Evolutionary conservation across 2,329 filamentous ascomycete species (phyloP).

Genomic region (Thyridium curvatum): DNA sequence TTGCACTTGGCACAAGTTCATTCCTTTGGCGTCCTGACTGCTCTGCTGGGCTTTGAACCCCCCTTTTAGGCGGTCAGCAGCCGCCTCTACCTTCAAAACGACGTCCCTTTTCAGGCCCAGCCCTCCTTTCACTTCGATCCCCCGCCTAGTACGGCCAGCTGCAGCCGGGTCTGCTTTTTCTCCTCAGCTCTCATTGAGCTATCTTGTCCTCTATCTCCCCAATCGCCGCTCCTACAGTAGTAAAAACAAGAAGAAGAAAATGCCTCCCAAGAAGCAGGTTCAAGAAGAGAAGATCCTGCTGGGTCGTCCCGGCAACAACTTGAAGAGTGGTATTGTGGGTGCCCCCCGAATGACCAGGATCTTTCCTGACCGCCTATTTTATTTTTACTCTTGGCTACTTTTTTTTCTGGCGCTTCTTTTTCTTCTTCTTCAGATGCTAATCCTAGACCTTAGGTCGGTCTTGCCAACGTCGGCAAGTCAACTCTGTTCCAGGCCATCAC

Average conservation of each 20-base stretch:
- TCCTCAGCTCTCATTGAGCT: slow-evolving; percentile 39
- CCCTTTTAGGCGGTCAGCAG: slow-evolving; percentile 32
- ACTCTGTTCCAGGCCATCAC: slow-evolving; percentile 99
- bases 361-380: slow-evolving; percentile 9
- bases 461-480: slow-evolving; percentile 98
- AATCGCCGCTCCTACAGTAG: slow-evolving; percentile 47
- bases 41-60: slow-evolving; percentile 17
- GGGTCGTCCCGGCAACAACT: slow-evolving; percentile 91
- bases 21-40: too few relatives aligned
- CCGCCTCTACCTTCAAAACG: slow-evolving; percentile 32
- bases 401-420: too few relatives aligned
- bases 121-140: slow-evolving; percentile 47
- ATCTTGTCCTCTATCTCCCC: slow-evolving; percentile 31
- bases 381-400: too few relatives aligned
- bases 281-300: slow-evolving; percentile 95
- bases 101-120: slow-evolving; percentile 29
- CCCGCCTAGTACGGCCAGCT: slow-evolving; percentile 41
- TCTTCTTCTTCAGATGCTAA: slow-evolving; percentile 27
- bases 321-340: slow-evolving; percentile 96
- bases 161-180: slow-evolving; percentile 60
- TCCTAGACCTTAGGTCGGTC: slow-evolving; percentile 64
- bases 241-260: slow-evolving; percentile 58
- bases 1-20: too few relatives aligned
- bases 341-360: too few relatives aligned
- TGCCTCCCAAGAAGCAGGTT: slow-evolving; percentile 91